phyloP scores from a whole-genome alignment of 768 basidiomycete genomes.

The Mycena albidolilacea region DNA sequence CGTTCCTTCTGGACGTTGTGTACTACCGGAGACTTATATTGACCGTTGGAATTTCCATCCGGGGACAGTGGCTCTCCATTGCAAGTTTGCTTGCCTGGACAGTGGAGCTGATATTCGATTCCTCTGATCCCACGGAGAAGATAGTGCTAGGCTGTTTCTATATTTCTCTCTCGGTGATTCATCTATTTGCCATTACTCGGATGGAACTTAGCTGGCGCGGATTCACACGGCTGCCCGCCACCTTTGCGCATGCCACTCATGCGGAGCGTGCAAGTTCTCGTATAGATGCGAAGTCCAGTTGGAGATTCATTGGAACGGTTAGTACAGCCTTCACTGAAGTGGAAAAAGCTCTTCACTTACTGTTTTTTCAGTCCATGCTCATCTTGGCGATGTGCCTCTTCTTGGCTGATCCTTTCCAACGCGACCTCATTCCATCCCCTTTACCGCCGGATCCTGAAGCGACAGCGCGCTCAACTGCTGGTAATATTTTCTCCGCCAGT shows the following conservation, averaged over 20 bases:
- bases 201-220: conserved; percentile 22
- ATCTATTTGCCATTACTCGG: conserved; percentile 29
- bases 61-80: conserved; percentile 28
- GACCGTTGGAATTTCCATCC: conserved; percentile 24
- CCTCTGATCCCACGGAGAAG: conserved; percentile 22
- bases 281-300: conserved; percentile 28
- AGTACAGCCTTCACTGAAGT: conserved; percentile 23
- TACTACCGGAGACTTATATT: conserved; percentile 26
- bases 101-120: conserved; percentile 21
- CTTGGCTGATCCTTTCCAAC: conserved; percentile 27
- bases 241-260: conserved; percentile 26
- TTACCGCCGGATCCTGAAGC: conserved; percentile 25
- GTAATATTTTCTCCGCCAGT: conserved; percentile 22
- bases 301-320: conserved; percentile 26
- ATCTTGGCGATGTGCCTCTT: conserved; percentile 25
- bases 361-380: conserved; percentile 24
- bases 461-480: conserved; percentile 22
- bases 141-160: conserved; percentile 22
- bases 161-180: conserved; percentile 20
- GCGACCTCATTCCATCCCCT: conserved; percentile 22
- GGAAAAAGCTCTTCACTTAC: conserved; percentile 24
- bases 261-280: conserved; percentile 26
- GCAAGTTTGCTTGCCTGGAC: conserved; percentile 19
- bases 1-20: conserved; percentile 22
- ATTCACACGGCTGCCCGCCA: conserved; percentile 25